Percentiles rank a stretch among this genome's conserved stretches.
phyloP scores from a whole-genome alignment of 306 rosid genomes.

The Sesbania bispinosa region DNA sequence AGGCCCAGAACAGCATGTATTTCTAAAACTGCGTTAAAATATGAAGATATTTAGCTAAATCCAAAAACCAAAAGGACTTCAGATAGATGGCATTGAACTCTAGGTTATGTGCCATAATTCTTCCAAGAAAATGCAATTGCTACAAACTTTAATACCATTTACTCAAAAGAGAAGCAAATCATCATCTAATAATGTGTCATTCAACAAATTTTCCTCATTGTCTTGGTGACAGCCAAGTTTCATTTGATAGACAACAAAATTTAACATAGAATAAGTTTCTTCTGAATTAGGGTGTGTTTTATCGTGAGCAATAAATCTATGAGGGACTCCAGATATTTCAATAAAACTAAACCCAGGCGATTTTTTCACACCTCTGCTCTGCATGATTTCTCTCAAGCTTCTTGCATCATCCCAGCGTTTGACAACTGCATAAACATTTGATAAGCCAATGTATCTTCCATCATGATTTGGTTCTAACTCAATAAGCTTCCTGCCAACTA shows the following conservation, averaged over 20 bases:
- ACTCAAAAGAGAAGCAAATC: conserved; percentile 24
- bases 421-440: conserved; percentile 60
- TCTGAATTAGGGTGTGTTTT: conserved; percentile 53
- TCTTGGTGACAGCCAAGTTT: conserved; percentile 37
- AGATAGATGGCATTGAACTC: background rate
- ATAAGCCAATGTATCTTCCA: conserved; percentile 72
- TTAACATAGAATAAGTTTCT: conserved; percentile 55
- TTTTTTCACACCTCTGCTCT: conserved; percentile 72
- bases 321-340: conserved; percentile 57
- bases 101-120: background rate
- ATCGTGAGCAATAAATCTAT: conserved; percentile 75
- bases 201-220: conserved; percentile 31
- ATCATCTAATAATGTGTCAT: conserved; percentile 24
- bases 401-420: conserved; percentile 74
- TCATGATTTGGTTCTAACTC: conserved; percentile 75
- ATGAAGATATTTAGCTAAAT: background rate
- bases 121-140: conserved; percentile 7
- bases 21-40: background rate
- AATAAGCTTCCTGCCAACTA: conserved; percentile 68
- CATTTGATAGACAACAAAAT: conserved; percentile 54
- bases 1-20: too few species aligned
- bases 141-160: conserved; percentile 10
- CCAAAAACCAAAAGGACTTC: background rate
- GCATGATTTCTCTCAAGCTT: conserved; percentile 69
- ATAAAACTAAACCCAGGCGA: conserved; percentile 67